Conservation (phyloP, 78 protist genomes). For the Dictyostelium intermedium region DNA sequence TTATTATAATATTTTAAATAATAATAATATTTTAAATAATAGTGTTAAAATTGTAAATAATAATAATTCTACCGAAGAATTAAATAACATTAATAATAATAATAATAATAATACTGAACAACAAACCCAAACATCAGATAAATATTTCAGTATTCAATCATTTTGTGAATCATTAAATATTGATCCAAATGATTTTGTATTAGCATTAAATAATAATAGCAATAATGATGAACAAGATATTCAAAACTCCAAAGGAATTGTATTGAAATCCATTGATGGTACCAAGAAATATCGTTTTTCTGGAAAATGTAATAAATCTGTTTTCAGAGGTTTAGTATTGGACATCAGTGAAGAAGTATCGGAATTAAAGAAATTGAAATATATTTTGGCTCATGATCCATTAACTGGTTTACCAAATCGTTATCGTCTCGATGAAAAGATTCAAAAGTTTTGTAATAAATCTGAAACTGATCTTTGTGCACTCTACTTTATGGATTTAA, state of each 20-base stretch:
- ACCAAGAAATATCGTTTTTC: slow-evolving; percentile 27
- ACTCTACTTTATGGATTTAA: slow-evolving; percentile 42
- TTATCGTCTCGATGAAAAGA: slow-evolving; percentile 35
- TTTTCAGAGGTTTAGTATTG: slow-evolving; percentile 27
- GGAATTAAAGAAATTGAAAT: slow-evolving; percentile 36
- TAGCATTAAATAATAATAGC: background rate
- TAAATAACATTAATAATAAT: background rate
- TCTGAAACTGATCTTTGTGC: slow-evolving; percentile 31
- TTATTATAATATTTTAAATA: background rate
- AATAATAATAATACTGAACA: background rate
- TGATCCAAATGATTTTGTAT: background rate
- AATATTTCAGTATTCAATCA: background rate
- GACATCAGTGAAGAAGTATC: slow-evolving; percentile 41
- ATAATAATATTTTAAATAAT: background rate
- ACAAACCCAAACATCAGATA: background rate
- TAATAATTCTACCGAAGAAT: slow-evolving; percentile 23
- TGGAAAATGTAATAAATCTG: slow-evolving; percentile 22
- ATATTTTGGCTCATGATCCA: slow-evolving; percentile 39
- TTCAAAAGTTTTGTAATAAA: slow-evolving; percentile 55
- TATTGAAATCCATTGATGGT: slow-evolving; percentile 1
- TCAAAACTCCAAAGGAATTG: slow-evolving; percentile 6
- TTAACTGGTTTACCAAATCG: slow-evolving; percentile 66
- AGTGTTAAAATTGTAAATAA: background rate
- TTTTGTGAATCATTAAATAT: slow-evolving; percentile 39
- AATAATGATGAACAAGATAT: background rate